Evolutionary conservation across 2,329 filamentous ascomycete genomes (phyloP).

Genomic region (Thermomyces lanuginosus): DNA sequence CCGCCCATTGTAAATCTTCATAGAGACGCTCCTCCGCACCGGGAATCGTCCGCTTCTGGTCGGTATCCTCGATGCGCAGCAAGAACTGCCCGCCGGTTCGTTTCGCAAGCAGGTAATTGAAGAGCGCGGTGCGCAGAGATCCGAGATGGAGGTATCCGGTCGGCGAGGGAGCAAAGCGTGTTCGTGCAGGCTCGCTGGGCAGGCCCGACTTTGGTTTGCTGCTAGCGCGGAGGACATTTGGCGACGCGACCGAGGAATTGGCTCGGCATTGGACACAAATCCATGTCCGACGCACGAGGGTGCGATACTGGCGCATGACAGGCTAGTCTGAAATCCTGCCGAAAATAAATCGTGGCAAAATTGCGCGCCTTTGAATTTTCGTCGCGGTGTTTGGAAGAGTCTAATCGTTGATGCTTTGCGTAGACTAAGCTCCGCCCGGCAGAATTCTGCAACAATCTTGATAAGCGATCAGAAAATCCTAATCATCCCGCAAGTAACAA

Average conservation of each 20-base stretch:
- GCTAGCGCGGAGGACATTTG: constrained; percentile 10
- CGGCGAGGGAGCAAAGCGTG: constrained; percentile 87
- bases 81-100: constrained; percentile 81
- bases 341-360: no score
- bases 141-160: constrained; percentile 89
- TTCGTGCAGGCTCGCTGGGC: constrained; percentile 46
- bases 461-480: no score
- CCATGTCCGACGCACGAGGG: constrained; percentile 18
- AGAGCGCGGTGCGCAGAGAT: constrained; percentile 81
- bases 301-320: constrained; percentile 5
- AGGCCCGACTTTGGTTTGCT: constrained; percentile 21
- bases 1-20: constrained; percentile 73
- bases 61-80: constrained; percentile 85
- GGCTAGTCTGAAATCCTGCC: no score
- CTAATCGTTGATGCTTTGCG: no score
- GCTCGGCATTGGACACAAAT: constrained; percentile 21
- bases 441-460: no score
- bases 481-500: background rate
- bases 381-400: no score
- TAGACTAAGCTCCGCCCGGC: no score
- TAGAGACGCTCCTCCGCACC: constrained; percentile 66
- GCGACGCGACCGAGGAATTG: constrained; percentile 14
- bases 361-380: no score
- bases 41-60: constrained; percentile 69
- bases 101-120: constrained; percentile 82